Evolutionary conservation across 1,284 basidiomycete genomes (phyloP), one percentile per base, ranked within the genome.

Genomic region (Ustilago shanxiensis): DNA sequence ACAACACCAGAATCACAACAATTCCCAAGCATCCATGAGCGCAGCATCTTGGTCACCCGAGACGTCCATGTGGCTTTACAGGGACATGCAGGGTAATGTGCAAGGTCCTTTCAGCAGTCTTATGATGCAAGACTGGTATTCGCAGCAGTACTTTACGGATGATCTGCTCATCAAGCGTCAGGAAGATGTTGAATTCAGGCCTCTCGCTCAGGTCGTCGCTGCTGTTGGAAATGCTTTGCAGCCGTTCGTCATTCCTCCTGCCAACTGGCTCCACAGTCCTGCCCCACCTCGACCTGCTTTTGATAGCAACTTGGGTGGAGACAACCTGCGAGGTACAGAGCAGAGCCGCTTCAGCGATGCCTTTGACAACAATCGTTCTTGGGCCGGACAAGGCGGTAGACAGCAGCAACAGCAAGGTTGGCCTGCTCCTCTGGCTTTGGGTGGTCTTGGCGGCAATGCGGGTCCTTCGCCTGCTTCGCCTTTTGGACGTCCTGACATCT

Each of bases 71-170:
- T 98, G 95, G 95, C 92, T 91, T 39, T 98, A 98, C 87, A 90
- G 94, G 60, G 95, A 98, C 86, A 94, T 93, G 16, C 91, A 92
- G 72, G 94, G 95, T 33, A 91, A 93, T 75, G 88, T 95, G 53
- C 95, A 98, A 90, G 95, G 95, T 91, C 96, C 96, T 2, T 99
- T 98, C 89, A 89, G 90, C 47, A 94, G 93, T 28, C 90, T 92
- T 72, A 86, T 93, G 69, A 98, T 99, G 96, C 95, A 98, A 87
- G 93, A 94, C 80, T 98, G 96, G 96, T 93, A 92, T 86, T 91
- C 93, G 62, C 93, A 93, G 83, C 92, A 92, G 16, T 99, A 97
- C 88, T 98, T 99, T 86, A 89, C 90, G n/a, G 88, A 91, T 51
- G 91, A 94, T 72, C 89, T 98, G 31, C 90, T 93, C 37, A 91